Evolutionary conservation across 1,284 basidiomycete species (phyloP).

Genomic region (Pseudozyma pruni): DNA sequence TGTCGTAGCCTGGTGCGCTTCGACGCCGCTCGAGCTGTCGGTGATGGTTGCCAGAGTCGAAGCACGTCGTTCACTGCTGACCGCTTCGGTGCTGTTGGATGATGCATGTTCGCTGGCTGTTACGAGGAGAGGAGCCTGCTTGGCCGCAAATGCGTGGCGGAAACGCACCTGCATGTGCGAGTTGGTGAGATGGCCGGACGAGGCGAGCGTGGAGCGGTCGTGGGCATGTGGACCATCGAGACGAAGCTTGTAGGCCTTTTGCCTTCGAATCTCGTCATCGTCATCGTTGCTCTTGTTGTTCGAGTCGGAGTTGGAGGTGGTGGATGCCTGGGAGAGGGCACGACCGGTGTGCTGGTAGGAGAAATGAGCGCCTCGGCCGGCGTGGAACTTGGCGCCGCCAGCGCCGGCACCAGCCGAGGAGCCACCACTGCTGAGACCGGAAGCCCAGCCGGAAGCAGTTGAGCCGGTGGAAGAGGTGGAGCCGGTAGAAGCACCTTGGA

Average conservation of each 20-base stretch:
- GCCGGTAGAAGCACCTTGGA: conserved; percentile 42
- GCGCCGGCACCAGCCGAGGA: conserved; percentile 52
- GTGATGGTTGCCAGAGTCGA: conserved; percentile 13
- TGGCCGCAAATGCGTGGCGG: conserved; percentile 40
- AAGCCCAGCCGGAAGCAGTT: conserved; percentile 49
- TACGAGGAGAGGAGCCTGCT: conserved; percentile 30
- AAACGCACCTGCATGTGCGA: conserved; percentile 48
- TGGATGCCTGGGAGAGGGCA: conserved; percentile 51
- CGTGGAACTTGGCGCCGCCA: conserved; percentile 61
- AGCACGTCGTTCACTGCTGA: conserved; percentile 2
- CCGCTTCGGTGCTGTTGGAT: background rate
- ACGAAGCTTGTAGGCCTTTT: conserved; percentile 43
- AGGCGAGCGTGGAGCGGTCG: conserved; percentile 10
- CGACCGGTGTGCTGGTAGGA: conserved; percentile 56
- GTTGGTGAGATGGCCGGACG: conserved; percentile 28
- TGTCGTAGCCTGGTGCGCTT: background rate
- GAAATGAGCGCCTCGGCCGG: conserved; percentile 57
- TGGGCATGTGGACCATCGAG: conserved; percentile 25
- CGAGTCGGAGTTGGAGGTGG: conserved; percentile 35
- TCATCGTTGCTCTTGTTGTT: conserved; percentile 52
- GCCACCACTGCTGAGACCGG: conserved; percentile 51
- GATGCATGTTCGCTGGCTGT: conserved; percentile 8
- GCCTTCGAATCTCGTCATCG: conserved; percentile 34
- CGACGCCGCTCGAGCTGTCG: background rate
- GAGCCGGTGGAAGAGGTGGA: conserved; percentile 34